Percentiles rank a stretch among this genome's conserved stretches.
These are phyloP conservation scores for Mortierella sp. DNA, from an alignment of 371 early-diverging fungal genomes.

Conservation along the genomic window DNA sequence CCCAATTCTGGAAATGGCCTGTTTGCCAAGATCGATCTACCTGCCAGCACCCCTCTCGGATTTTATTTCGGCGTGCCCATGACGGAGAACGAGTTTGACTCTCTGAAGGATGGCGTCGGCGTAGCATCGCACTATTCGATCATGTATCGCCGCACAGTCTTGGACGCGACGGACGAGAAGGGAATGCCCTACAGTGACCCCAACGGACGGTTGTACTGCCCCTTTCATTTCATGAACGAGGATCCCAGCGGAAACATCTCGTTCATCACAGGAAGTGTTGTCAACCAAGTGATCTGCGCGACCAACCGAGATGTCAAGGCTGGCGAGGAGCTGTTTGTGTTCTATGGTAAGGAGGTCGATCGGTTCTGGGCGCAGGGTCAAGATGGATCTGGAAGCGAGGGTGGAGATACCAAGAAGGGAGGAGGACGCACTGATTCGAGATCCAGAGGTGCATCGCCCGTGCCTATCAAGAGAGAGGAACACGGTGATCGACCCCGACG, in stretches of 20 bases:
- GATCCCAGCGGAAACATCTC: constrained; percentile 73
- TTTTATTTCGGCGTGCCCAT: constrained; percentile 96
- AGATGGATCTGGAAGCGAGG: constrained; percentile 29
- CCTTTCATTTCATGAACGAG: constrained; percentile 92
- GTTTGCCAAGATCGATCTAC: constrained; percentile 82
- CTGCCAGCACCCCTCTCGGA: constrained; percentile 80
- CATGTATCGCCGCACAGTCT: constrained; percentile 85
- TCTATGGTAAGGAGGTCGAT: constrained; percentile 79
- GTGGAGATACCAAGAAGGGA: constrained; percentile 18
- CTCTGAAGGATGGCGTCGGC: constrained; percentile 85
- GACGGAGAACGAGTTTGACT: constrained; percentile 92
- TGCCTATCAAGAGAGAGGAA: constrained; percentile 32
- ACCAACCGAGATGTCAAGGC: constrained; percentile 74
- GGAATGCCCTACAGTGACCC: constrained; percentile 81
- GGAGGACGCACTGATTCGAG: constrained; percentile 29
- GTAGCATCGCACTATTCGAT: constrained; percentile 84
- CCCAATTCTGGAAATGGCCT: constrained; percentile 82
- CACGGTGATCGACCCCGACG: constrained; percentile 36
- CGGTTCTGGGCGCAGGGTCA: constrained; percentile 47
- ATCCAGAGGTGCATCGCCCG: constrained; percentile 48
- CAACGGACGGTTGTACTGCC: constrained; percentile 78
- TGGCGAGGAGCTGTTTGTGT: constrained; percentile 88
- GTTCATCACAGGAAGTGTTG: constrained; percentile 80
- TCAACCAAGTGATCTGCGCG: constrained; percentile 87
- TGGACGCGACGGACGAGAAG: constrained; percentile 88